Evolutionary conservation across 75 land plant genomes (phyloP), one percentile per base, ranked within the genome.

Genomic region (Sequoiadendron giganteum): DNA sequence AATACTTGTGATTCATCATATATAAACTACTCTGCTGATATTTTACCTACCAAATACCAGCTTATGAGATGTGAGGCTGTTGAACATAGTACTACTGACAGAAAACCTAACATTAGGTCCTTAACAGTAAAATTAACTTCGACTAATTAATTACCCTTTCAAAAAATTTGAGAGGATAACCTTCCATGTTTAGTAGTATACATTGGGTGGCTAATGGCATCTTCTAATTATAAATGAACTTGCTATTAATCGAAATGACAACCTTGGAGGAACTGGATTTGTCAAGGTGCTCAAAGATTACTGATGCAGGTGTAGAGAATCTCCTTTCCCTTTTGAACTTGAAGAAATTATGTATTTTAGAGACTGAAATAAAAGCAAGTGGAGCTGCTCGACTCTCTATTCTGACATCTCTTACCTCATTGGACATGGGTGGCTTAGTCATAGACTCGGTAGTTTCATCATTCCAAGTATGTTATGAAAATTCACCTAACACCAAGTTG

Each of bases 371-470:
- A 15, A 97, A 93, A 52, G 88, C 89, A 34, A 83, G 93, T 76
- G 99, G 95, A 14, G 73, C 97, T 43, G 84, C 42, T 32, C 89
- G 85, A 25, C 92, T 98, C 70, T 87, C 94, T 30, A 85, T 90
- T 42, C 95, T 98, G 28, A 88, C 58, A 81, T 86, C 89, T 3
- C 91, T 97, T 45, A 65, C 25, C 34, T 88, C 90, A 5, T 87
- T 98, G 87, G 98, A 97, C 91, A 87, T 98, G 85, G 99, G 99
- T 72, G 99, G 99, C 8, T 89, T 96, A 18, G 95, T 98, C 55
- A 94, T 95, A 85, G 98, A 98, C 91, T 76, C n/a, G 76, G 91
- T 89, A 30, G 85, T 98, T 30, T 77, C 45, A 47, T 95, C 96
- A 34, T 90, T 98, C 61, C 94, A 94, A 93, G 99, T 98, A 85